Base-by-base conservation (phyloP, 352 stramenopile genomes). In the Halophytophthora polymorphica region DNA sequence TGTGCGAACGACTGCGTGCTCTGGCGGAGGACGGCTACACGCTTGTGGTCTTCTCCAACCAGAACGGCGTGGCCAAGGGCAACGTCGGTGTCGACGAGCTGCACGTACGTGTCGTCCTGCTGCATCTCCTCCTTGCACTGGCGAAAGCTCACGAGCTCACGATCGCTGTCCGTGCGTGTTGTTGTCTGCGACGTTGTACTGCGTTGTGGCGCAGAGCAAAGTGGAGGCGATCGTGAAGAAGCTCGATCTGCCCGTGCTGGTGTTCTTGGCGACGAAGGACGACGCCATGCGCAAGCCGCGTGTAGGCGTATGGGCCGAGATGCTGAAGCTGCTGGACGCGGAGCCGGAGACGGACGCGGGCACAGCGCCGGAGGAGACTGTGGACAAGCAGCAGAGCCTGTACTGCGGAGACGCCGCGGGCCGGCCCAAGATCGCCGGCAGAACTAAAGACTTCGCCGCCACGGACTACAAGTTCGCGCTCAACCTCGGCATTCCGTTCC, bases 401-500 rank as follows among this genome's bases (percentile, higher is more conserved):
- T 95, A 93, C 56, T 93, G 82, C 40, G 84, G 84, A 29, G 84
- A 95, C 53, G 84, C 84, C 14, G 84, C 84, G 17, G 84, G 84
- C 2, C 72, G 84, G 6, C 84, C 84, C 29, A 92, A 88, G 61
- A 69, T 73, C 15, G 49, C 68, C 11, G 82, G 80, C 2, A 68
- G 82, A 7, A 58, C 69, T 25, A 95, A 95, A 53, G 84, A 95
- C 55, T 95, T 95, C 57, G 80, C 84, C 7, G 73, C 77, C 14
- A 86, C 80, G 3, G 89, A 97, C 52, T 90, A 95, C 63, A 92
- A 93, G 58, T 94, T 96, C 45, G 88, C 89, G 13, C 57, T 95
- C 6, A 97, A 97, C 61, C 53, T 84, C n/a, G 70, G 70, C 0
- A 40, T 97, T 23, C 53, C 56, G 22, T 96, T 97, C 59, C 64